Base-by-base conservation (phyloP, 768 basidiomycete genomes). In the Suillus weaverae region DNA sequence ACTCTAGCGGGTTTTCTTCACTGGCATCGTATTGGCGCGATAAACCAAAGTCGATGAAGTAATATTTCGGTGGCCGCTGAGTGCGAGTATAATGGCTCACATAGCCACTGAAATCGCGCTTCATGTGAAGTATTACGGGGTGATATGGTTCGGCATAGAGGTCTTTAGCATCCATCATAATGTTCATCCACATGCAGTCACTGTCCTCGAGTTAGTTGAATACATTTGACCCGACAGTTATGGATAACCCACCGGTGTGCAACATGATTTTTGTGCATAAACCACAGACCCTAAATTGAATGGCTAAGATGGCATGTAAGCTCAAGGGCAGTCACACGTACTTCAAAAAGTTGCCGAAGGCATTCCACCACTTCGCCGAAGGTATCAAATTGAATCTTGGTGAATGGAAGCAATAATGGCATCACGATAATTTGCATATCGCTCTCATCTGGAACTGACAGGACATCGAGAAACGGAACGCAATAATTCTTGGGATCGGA, bases 351-450 rank as follows among this genome's bases (percentile, higher is more conserved):
- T 50, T 80, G 77, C 1, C 68, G 64, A 57, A 79, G 70, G 26
- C 74, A 78, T 35, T 76, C 76, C 1, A 78, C 67, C 1, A 46
- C 74, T 62, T 80, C 78, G 1, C 77, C 77, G 4, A 78, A 16
- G 0, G 72, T 76, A 50, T 73, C 70, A 59, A 80, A 79, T 1
- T 43, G 65, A 8, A 73, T 73, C 2, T 39, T 48, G 18, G 63
- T n/a, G 38, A 69, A 74, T 0, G n/a, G 32, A 54, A 74, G 72
- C 20, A 82, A 72, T 2, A 79, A 62, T 0, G 81, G 82, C 76
- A 80, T 81, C 2, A 77, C 71, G 2, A 79, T 56, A 2, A 75
- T 71, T 11, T 41, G 38, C 0, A 0, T 22, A 18, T 72, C 44
- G 1, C 62, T 59, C 0, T 64, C 63, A 18, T 56, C 60, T 7